Evolutionary conservation across 495 filamentous ascomycete genomes (phyloP), one percentile per base, ranked within the genome.

Genomic region (Penicillium odoratum): DNA sequence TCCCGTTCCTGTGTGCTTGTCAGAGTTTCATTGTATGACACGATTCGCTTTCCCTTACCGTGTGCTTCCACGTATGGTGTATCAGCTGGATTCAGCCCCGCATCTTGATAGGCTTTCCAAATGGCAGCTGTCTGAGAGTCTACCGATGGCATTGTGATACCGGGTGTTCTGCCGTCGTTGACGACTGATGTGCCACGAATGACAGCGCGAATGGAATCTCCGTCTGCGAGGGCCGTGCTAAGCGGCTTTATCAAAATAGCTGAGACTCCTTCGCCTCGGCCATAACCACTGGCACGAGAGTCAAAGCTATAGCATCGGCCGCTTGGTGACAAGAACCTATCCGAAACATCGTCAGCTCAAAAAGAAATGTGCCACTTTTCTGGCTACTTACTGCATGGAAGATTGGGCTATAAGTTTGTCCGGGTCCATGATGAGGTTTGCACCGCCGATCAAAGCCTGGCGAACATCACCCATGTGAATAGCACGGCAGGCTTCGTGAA

Each of bases 401-500:
- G 44, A 42, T 38, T 48, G 8, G 16, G 43, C 16, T 33, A 59
- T 51, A 21, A 57, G 55, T 21, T 40, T 34, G 45, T 62, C 47
- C 18, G 60, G 57, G 11, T 48, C 55, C 11, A 63, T 7, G 4
- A 68, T 25, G 1, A 71, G 21, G 43, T 63, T 61, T 1, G 56
- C 34, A 5, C 51, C 66, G 4, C 52, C 66, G 13, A 70, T 60
- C 21, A 71, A 53, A 6, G 60, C 62, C 56, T 64, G 65, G n/a
- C 63, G 57, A 16, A 70, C 65, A 9, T 79, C 73, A 3, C 80
- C 73, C 0, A 54, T 40, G 18, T 68, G 59, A 0, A 84, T 44
- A 21, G 57, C 64, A 38, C 76, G 76, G 29, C 66, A 69, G 0
- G 73, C 81, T 13, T 70, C 60, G 51, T 83, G 71, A n/a, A 83